Base-by-base conservation (phyloP, 352 stramenopile species). In the Nothophytophthora sp. region DNA sequence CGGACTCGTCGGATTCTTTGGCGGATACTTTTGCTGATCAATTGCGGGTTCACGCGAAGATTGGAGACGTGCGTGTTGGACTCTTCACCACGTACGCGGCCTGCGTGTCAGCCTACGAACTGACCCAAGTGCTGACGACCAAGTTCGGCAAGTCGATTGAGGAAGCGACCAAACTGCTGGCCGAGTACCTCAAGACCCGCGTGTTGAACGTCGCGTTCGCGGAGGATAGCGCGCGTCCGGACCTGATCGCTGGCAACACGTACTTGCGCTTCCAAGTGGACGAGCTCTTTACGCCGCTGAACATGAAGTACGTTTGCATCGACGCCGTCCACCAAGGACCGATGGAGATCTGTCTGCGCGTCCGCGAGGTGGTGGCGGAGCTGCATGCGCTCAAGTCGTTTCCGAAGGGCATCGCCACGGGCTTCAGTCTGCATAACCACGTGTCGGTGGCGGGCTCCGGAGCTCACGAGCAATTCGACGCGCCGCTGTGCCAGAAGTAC, bases 231-330 rank as follows among this genome's bases (percentile, higher is more conserved):
- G 60, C 41, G 11, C 49, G 75, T 24, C 79, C 79, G 8, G 75
- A 89, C 46, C 45, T 89, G 20, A 33, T 52, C 3, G 55, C 75
- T 23, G 59, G 57, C 2, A 65, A 76, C 50, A 90, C 83, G 16
- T 90, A 84, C 41, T 48, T 92, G 35, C 81, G 85, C 8, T 95
- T 95, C 44, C 85, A 92, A 76, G 78, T 95, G 19, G 85, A 95
- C 35, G 78, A 92, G 40, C 50, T 86, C n/a, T 90, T 89, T 54
- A 67, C 80, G 4, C 79, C 83, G 15, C 59, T 94, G 2, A 95
- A 95, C 51, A 86, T 85, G 56, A 88, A 88, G 54, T 90, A 93
- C 30, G 70, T 89, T 18, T 82, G 63, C 34, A 69, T 67, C 15
- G 65, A 83, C 24, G 47, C 58, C 3, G 57, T 74, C 5, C 55